phyloP scores from a whole-genome alignment of 2,329 filamentous ascomycete genomes.

The Bipolaris victoriae region DNA sequence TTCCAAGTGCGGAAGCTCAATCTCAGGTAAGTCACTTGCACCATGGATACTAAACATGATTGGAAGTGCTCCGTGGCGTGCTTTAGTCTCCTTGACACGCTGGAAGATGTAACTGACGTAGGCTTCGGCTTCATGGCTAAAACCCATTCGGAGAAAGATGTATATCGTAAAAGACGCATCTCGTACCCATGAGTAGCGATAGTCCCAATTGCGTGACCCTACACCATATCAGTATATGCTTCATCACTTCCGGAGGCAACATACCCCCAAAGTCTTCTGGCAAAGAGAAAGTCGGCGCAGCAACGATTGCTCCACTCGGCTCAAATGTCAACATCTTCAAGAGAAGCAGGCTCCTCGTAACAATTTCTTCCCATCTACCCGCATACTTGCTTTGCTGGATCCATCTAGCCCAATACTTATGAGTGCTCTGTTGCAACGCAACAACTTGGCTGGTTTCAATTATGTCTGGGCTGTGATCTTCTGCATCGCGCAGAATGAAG shows the following conservation, averaged over 20 bases:
- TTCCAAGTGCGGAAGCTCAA: slow-evolving; percentile 71
- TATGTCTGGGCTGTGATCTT: slow-evolving; percentile 62
- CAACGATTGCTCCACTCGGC: slow-evolving; percentile 78
- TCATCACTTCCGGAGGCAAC: background rate
- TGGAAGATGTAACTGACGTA: slow-evolving; percentile 81
- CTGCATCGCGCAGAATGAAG: slow-evolving; percentile 67
- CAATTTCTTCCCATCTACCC: slow-evolving; percentile 74
- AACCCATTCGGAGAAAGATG: slow-evolving; percentile 75
- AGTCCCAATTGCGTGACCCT: slow-evolving; percentile 68
- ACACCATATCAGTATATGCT: background rate
- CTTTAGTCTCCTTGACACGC: slow-evolving; percentile 68
- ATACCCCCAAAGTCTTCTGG: slow-evolving; percentile 63
- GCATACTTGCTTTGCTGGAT: slow-evolving; percentile 73
- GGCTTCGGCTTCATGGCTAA: slow-evolving; percentile 75
- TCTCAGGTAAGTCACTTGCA: slow-evolving; percentile 74
- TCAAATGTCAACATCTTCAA: slow-evolving; percentile 80
- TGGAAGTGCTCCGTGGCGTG: slow-evolving; percentile 67
- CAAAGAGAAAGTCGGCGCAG: slow-evolving; percentile 77
- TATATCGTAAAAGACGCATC: slow-evolving; percentile 81
- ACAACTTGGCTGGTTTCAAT: slow-evolving; percentile 67
- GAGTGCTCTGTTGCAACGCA: slow-evolving; percentile 70
- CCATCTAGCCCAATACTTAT: slow-evolving; percentile 76
- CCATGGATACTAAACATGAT: slow-evolving; percentile 80
- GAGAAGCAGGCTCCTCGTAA: slow-evolving; percentile 73
- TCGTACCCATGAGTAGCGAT: slow-evolving; percentile 78